These are phyloP conservation scores for Sugiyamaella mastotermitis DNA, from an alignment of 805 yeast species.

Conservation along the genomic window DNA sequence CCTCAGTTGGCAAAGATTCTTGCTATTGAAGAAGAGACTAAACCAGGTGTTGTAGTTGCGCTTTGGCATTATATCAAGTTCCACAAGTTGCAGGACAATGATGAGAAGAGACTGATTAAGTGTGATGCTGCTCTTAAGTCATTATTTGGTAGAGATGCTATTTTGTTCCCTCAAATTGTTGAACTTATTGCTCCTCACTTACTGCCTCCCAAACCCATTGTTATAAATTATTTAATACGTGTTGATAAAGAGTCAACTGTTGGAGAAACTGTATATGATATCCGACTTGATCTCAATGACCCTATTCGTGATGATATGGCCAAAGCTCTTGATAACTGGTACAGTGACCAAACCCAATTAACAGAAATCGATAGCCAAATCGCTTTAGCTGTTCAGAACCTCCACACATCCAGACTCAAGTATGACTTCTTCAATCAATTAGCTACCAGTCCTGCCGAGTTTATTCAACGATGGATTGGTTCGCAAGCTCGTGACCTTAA, in stretches of 20 bases:
- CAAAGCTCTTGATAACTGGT: conserved; percentile 35
- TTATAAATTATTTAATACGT: conserved; percentile 64
- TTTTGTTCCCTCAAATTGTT: conserved; percentile 66
- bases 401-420: conserved; percentile 52
- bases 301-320: conserved; percentile 31
- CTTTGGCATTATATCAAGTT: conserved; percentile 72
- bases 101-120: conserved; percentile 48
- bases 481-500: conserved; percentile 81
- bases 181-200: conserved; percentile 63
- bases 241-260: conserved; percentile 68
- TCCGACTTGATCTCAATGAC: conserved; percentile 50
- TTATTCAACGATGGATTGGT: conserved; percentile 66
- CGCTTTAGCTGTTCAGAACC: conserved; percentile 42
- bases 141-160: conserved; percentile 43
- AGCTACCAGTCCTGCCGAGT: conserved; percentile 69
- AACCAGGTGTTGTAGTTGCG: conserved; percentile 75
- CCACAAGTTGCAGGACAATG: conserved; percentile 55
- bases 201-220: conserved; percentile 74
- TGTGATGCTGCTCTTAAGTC: conserved; percentile 43
- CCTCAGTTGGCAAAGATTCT: conserved; percentile 62
- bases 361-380: conserved; percentile 40
- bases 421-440: conserved; percentile 73
- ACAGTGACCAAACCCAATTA: conserved; percentile 36
- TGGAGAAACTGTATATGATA: conserved; percentile 75
- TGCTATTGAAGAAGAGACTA: conserved; percentile 74